phyloP scores from a whole-genome alignment of 2,329 filamentous ascomycete genomes.

The Fusarium anguioides region DNA sequence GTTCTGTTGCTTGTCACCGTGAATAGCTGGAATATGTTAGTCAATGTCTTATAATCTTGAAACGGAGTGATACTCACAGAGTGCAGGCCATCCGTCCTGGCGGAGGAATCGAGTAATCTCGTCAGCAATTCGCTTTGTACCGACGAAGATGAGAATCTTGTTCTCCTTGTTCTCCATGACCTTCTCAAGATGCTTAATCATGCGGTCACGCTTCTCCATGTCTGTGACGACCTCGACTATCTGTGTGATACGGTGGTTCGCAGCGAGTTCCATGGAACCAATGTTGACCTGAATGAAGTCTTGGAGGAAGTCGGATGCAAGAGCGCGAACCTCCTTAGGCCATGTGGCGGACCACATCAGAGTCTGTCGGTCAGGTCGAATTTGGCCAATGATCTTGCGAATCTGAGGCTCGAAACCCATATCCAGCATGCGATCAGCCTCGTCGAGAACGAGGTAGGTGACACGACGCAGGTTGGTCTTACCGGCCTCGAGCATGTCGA shows the following conservation, averaged over 20 bases:
- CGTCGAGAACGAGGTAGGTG: constrained; percentile 97
- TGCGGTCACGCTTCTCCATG: constrained; percentile 96
- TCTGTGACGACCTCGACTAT: constrained; percentile 96
- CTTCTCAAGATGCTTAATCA: constrained; percentile 97
- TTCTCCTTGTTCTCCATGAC: constrained; percentile 97
- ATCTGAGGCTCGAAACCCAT: constrained; percentile 99
- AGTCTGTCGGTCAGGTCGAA: constrained; percentile 97
- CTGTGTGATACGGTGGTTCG: constrained; percentile 98
- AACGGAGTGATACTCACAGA: constrained; percentile 74
- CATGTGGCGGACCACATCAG: constrained; percentile 99
- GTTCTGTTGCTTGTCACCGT: constrained; percentile 99
- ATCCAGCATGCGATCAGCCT: constrained; percentile 99
- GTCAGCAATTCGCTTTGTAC: constrained; percentile 94
- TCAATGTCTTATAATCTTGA: constrained; percentile 37
- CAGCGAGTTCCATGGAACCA: constrained; percentile 92
- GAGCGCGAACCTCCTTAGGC: constrained; percentile 96
- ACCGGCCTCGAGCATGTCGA: constrained; percentile 97
- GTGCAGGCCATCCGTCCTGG: constrained; percentile 96
- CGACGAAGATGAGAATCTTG: constrained; percentile 96
- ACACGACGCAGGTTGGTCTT: constrained; percentile 98
- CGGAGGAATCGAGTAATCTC: constrained; percentile 97
- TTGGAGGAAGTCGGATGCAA: constrained; percentile 89
- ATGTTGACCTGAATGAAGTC: constrained; percentile 99
- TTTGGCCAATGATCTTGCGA: constrained; percentile 97
- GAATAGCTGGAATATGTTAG: constrained; percentile 76